phyloP scores from a whole-genome alignment of 1,284 basidiomycete species.

The Wolfiporia cocos region DNA sequence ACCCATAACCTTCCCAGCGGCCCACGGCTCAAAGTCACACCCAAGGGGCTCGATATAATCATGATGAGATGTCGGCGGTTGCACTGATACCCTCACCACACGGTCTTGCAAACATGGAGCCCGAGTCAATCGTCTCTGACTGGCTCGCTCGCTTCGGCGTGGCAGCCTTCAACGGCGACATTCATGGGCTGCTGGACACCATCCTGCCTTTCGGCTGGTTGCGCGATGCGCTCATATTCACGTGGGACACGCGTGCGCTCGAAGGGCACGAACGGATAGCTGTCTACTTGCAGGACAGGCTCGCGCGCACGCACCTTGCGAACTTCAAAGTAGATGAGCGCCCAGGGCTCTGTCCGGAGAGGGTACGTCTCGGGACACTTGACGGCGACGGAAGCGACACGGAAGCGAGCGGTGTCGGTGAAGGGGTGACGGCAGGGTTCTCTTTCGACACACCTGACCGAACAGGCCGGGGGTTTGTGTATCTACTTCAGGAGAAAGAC shows the following conservation, averaged over 20 bases:
- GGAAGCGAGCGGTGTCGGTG: constrained; percentile 33
- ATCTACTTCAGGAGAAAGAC: constrained; percentile 19
- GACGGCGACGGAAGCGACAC: constrained; percentile 12
- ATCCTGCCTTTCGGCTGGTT: constrained; percentile 6
- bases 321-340: constrained; percentile 3
- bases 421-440: constrained; percentile 27
- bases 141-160: constrained; percentile 5
- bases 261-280: constrained; percentile 33
- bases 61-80: no score
- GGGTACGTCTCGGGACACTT: no score
- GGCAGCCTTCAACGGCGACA: constrained; percentile 2
- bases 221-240: constrained; percentile 48
- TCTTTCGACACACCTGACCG: constrained; percentile 32
- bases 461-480: constrained; percentile 31
- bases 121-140: not conserved
- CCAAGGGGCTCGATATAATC: no score
- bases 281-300: constrained; percentile 35
- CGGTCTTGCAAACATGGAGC: no score
- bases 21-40: no score
- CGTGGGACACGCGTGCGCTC: constrained; percentile 58
- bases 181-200: not conserved
- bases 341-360: not conserved
- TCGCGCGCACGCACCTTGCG: constrained; percentile 30
- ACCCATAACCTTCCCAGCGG: no score
- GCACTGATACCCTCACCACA: no score